Conservation (phyloP, 208 protist species). For the Tritrichomonas musculus region DNA sequence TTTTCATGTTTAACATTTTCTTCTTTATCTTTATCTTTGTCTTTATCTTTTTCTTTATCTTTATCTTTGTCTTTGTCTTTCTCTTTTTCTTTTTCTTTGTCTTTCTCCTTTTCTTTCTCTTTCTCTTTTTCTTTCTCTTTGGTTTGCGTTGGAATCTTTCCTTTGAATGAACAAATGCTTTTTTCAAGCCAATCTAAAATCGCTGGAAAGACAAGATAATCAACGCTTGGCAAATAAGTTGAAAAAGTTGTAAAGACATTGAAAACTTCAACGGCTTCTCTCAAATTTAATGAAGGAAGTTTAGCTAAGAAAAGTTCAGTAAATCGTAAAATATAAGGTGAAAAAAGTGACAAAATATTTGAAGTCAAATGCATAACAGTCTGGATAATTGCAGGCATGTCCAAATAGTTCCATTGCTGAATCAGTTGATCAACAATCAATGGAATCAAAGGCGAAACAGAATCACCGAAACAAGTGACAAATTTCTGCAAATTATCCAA, state of each 20-base stretch:
- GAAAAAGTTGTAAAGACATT: not conserved
- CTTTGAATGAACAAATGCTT: too few relatives aligned
- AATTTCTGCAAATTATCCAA: not conserved
- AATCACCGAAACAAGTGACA: not conserved
- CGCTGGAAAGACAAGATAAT: not conserved
- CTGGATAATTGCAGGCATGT: not conserved
- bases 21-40: too few relatives aligned
- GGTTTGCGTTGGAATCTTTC: too few relatives aligned
- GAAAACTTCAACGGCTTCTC: not conserved
- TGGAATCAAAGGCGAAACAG: not conserved
- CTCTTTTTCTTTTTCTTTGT: too few relatives aligned
- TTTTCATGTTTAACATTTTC: too few relatives aligned
- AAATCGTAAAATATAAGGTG: not conserved
- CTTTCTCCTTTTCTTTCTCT: too few relatives aligned
- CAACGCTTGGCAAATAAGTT: not conserved
- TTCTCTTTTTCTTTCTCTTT: not conserved
- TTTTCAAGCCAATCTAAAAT: not conserved
- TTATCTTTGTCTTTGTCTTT: too few relatives aligned
- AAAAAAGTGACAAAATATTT: not conserved
- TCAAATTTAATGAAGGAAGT: not conserved
- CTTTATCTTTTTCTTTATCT: too few relatives aligned
- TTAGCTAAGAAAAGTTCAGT: not conserved
- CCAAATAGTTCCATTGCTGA: not conserved
- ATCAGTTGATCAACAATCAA: not conserved
- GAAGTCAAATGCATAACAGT: not conserved